Evolutionary conservation across 2,329 filamentous ascomycete genomes (phyloP), one percentile per base, ranked within the genome.

Genomic region (Trichophyton rubrum): DNA sequence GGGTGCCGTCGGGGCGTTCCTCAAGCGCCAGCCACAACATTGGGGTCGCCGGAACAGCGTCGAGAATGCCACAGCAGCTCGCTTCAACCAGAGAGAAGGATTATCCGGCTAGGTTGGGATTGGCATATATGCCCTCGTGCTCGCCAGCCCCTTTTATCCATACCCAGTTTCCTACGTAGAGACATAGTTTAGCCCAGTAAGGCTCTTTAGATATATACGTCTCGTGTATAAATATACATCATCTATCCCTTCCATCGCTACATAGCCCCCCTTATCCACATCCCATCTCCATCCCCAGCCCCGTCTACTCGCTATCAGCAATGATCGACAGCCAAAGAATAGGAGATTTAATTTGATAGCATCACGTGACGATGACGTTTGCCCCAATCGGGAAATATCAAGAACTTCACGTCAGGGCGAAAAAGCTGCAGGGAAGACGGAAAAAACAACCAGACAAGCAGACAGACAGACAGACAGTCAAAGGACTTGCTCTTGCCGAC

Each of bases 1-100:
- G 0, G 93, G 93, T 8, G 84, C 90, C 20, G 93, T 97, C 0
- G 93, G 93, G 1, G 93, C 93, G 0, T 99, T 99, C 71, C 77
- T 99, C 62, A 95, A 92, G 76, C 79, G 90, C 53, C 90, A 96
- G 74, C 92, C 92, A 0, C 82, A 81, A 64, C 95, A 96, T 68
- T 97, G 92, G 92, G 91, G 91, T 0, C 81, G 92, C 45, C 81
- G 90, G 62, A 87, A 85, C 60, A 95, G 89, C 69, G 78, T 91
- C 41, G 88, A 90, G 64, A 80, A 78, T 20, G 65, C 68, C 17
- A 62, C 63, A 24, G 62, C 68, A 63, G 64, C 69, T 58, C 66
- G 68, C 64, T 68, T 68, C 22, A n/a, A 22, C 22, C 22, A 20
- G 13, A 20, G 24, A 59, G 56, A 38, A 49, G 55, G 24, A 57